Base-by-base conservation (phyloP, 2,329 filamentous ascomycete species). In the Fusarium mundagurra region DNA sequence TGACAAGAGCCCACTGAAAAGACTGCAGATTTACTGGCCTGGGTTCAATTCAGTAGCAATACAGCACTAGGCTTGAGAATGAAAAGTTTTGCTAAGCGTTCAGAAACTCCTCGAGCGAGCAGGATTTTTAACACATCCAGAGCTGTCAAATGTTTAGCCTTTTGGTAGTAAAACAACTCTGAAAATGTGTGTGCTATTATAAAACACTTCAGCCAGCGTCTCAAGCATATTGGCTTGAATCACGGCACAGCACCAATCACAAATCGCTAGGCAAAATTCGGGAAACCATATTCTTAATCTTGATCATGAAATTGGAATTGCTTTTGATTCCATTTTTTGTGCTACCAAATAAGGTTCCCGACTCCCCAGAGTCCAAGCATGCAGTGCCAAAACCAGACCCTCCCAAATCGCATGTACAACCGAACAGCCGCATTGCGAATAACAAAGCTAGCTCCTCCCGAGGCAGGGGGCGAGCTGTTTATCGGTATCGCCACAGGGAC, bases 401-500 rank as follows among this genome's bases (percentile, higher is more conserved):
- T 71, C 67, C 77, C 75, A 67, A 76, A 72, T 64, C 65, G 69
- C 72, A 48, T 39, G 66, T 67, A 67, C 72, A 71, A 66, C 60
- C 67, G 69, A 68, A 61, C 53, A 70, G 67, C 66, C 51, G 67
- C 27, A 43, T 45, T 62, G 61, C 69, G 51, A 64, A 61, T 47
- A 63, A 61, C 51, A 62, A 18, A 62, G 60, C 59, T 48, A 61
- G 59, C 50, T 59, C 59, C 59, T 66, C 64, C 61, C 59, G 20
- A 33, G 41, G 34, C 22, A 43, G 54, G 61, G 36, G 63, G 71
- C 75, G 69, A 76, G 43, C 50, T 75, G 78, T 74, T 88, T 94
- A 98, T 88, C 95, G 92, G 94, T 98, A 98, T 87, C 95, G 92
- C 95, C 96, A 98, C 86, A 98, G 94, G 83, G 94, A 97, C 86